Base-by-base conservation (phyloP, 2,329 filamentous ascomycete genomes). In the Pyrenophora graminea region DNA sequence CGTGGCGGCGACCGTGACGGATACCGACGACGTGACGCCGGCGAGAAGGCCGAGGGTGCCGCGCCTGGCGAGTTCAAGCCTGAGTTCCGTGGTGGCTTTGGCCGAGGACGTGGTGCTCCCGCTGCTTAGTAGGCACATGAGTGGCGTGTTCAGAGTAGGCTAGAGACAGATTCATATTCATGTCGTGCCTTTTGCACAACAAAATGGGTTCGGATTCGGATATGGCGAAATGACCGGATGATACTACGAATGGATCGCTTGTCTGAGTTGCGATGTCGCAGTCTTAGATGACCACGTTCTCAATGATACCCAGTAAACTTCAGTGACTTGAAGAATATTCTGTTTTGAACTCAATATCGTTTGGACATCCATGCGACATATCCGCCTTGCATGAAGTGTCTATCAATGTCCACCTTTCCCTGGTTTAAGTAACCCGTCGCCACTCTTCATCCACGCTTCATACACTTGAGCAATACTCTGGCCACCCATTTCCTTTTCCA, bases 1-100 rank as follows among this genome's bases (percentile, higher is more conserved):
- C 65, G 83, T 67, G 84, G 85, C 71, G 89, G 89, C 69, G 88
- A 90, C 79, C 88, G 89, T 72, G 92, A 92, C 77, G 55, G 63
- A 27, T 96, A 97, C 86, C 85, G 92, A 79, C 87, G 92, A 79
- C 89, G 92, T 75, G 91, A 95, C 74, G 87, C 85, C 80, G 72
- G 68, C 48, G 71, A 74, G 63, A 72, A 74, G 63, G 61, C 61
- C 41, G 66, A 74, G 69, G 66, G 70, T 39, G 65, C 64, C 64
- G 71, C 73, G 46, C 73, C 73, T 46, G 72, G 73, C 57, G 72
- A 73, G 64, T 76, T 75, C 71, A 74, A 72, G 68, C 73, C 73
- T 41, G 68, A 73, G 64, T 76, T 76, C 72, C 72, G 73, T 67
- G 73, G 73, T 67, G 73, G 73, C 59, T 76, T 74, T 63, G 73